Conservation (phyloP, 2,329 filamentous ascomycete genomes). For the Nemania abortiva region DNA sequence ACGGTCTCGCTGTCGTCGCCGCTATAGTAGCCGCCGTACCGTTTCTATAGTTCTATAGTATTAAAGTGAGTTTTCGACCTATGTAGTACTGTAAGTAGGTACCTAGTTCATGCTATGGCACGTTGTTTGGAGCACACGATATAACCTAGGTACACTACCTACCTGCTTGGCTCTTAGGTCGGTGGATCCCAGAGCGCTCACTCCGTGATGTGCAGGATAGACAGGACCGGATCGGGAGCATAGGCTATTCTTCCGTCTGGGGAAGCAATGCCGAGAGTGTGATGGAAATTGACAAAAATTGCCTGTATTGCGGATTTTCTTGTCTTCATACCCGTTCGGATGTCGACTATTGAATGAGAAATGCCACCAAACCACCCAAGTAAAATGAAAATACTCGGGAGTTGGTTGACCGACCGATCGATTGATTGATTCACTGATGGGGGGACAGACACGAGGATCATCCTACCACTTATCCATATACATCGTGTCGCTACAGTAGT, state of each 20-base stretch:
- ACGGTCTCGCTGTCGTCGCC: neutral
- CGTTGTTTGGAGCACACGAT: neutral
- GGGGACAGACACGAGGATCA: too few species aligned
- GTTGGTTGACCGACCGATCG: neutral
- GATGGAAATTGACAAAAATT: constrained; percentile 9
- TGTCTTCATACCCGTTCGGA: neutral
- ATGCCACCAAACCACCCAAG: neutral
- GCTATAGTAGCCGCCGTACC: neutral
- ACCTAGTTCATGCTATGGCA: neutral
- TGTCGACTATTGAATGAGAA: neutral
- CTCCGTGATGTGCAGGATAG: constrained; percentile 13
- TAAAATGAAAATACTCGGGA: neutral
- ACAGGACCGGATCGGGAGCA: neutral
- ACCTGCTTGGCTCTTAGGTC: neutral
- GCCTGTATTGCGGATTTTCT: constrained; percentile 4
- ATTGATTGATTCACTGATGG: too few species aligned
- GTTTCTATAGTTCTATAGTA: too few species aligned
- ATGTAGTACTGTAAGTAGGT: too few species aligned
- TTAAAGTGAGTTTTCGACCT: too few species aligned
- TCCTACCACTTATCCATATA: too few species aligned
- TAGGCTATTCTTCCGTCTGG: constrained; percentile 22
- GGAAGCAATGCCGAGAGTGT: constrained; percentile 9
- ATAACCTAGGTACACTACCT: neutral
- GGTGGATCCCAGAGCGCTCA: constrained; percentile 3
- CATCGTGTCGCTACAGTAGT: neutral